phyloP scores from a whole-genome alignment of 1,139 yeast genomes.

The Taiozyma sp. region DNA sequence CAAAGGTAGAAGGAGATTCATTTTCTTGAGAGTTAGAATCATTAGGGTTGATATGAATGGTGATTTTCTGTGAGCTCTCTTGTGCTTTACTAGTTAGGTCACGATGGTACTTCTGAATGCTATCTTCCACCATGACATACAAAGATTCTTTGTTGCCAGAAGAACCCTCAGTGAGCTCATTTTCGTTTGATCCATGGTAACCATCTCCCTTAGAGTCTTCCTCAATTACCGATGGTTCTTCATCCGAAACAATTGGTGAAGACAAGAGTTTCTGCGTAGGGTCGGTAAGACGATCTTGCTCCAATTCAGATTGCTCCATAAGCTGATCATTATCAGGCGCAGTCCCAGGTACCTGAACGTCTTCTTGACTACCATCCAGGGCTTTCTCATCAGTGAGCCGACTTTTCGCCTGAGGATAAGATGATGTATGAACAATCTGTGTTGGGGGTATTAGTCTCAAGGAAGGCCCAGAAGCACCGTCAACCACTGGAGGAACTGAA shows the following conservation, averaged over 20 bases:
- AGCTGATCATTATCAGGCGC: constrained; percentile 16
- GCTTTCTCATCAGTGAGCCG: not conserved
- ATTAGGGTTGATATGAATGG: not conserved
- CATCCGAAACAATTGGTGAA: constrained; percentile 20
- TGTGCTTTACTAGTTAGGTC: constrained; percentile 3
- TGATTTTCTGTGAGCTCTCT: not conserved
- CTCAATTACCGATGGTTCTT: constrained; percentile 6
- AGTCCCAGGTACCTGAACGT: constrained; percentile 21
- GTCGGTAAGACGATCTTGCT: not conserved
- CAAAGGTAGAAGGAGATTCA: not conserved
- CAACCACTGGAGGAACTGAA: not conserved
- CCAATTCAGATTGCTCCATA: not conserved
- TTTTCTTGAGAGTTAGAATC: not conserved
- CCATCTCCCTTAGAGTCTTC: not conserved
- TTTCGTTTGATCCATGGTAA: not conserved
- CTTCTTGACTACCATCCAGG: constrained; percentile 10
- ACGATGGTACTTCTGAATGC: constrained; percentile 14
- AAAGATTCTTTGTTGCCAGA: constrained; percentile 1
- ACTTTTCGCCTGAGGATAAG: not conserved
- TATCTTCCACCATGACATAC: constrained; percentile 16
- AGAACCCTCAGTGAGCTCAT: not conserved
- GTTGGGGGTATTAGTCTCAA: not conserved
- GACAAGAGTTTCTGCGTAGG: constrained; percentile 1
- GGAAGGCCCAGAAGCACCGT: not conserved
- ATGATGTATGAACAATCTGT: not conserved